A percentile compares a stretch with the other conserved stretches of the same genome.
These are phyloP conservation scores for Trichoderma sp. DNA, from an alignment of 2,329 filamentous ascomycete genomes.

Conservation along the genomic window DNA sequence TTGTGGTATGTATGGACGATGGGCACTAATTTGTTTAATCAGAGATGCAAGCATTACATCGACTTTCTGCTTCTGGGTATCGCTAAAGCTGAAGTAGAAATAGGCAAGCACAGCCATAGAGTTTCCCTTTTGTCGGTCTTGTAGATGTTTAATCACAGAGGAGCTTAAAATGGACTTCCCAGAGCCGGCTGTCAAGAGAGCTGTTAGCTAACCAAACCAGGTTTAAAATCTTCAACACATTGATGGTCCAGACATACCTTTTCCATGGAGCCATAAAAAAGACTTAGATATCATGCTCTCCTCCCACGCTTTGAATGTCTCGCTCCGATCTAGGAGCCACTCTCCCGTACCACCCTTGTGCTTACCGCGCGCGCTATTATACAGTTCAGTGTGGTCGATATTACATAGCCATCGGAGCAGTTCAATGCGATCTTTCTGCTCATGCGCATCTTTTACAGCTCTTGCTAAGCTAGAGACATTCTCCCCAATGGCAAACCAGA, in stretches of 20 bases:
- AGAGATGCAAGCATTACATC: neutral
- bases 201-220: neutral
- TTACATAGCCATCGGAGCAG: neutral
- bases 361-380: neutral
- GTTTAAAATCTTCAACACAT: neutral
- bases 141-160: neutral
- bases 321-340: neutral
- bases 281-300: neutral
- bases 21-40: neutral
- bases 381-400: neutral
- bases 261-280: neutral
- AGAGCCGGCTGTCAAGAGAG: neutral
- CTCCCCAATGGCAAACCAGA: neutral
- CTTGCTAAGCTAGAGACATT: neutral
- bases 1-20: neutral
- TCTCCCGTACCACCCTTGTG: neutral
- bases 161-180: neutral
- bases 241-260: neutral
- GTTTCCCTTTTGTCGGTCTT: neutral
- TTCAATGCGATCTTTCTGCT: neutral
- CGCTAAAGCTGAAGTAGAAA: neutral
- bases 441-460: neutral
- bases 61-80: neutral
- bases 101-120: neutral
- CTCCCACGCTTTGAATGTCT: neutral